Percentiles rank a stretch among this genome's conserved stretches.
phyloP scores from a whole-genome alignment of 345 rosid genomes.

The Ailanthus altissimus region DNA sequence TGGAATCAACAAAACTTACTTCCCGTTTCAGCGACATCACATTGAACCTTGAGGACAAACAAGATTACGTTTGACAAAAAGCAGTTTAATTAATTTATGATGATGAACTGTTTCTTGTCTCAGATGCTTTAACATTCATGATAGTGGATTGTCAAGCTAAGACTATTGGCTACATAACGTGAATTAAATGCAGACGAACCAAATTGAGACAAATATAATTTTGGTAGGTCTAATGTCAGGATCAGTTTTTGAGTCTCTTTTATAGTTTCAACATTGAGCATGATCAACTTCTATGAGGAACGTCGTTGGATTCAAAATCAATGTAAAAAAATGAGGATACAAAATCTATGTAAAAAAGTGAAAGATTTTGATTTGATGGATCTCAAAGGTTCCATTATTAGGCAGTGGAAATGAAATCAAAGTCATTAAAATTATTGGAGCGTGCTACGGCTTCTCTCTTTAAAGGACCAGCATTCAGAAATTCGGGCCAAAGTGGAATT shows the following conservation, averaged over 20 bases:
- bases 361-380: too few relatives aligned
- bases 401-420: neutral
- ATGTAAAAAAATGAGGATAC: too few relatives aligned
- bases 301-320: neutral
- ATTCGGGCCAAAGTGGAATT: too few relatives aligned
- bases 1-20: too few relatives aligned
- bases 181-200: neutral
- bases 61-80: neutral
- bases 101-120: neutral
- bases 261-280: neutral
- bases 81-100: neutral
- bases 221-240: neutral
- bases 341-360: too few relatives aligned
- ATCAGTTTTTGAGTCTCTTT: neutral
- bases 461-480: neutral
- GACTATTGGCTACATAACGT: neutral
- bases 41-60: neutral
- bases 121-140: neutral
- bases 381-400: too few relatives aligned
- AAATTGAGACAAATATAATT: neutral
- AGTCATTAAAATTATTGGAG: neutral
- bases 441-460: slow-evolving; percentile 5
- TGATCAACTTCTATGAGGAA: neutral
- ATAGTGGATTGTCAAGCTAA: neutral
- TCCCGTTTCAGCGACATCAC: too few relatives aligned